Evolutionary conservation across 257 asterid species (phyloP).

Genomic region (Perilla frutescens): DNA sequence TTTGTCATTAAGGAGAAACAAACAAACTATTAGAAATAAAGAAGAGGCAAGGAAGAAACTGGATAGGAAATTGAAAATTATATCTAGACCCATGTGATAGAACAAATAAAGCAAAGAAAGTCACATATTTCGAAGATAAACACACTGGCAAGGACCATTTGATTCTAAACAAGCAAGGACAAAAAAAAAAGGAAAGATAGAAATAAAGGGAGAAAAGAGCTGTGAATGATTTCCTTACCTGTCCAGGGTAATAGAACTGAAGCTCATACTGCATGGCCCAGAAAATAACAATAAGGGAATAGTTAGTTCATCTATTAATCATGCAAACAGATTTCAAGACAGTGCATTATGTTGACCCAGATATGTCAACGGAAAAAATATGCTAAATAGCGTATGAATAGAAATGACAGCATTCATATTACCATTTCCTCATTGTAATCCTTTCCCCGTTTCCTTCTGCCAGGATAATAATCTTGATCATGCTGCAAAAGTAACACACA

Average conservation of each 20-base stretch:
- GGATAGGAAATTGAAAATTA: slow-evolving; percentile 5
- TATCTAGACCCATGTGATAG: not conserved
- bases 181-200: not conserved
- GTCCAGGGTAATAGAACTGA: slow-evolving; percentile 94
- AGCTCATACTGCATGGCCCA: slow-evolving; percentile 83
- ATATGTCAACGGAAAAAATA: not conserved
- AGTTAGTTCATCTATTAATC: slow-evolving; percentile 36
- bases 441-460: slow-evolving; percentile 95
- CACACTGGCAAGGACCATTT: not conserved
- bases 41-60: slow-evolving; percentile 7
- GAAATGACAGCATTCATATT: slow-evolving; percentile 29
- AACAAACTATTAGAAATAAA: not conserved
- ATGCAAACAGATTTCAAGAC: slow-evolving; percentile 9
- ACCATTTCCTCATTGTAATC: slow-evolving; percentile 93
- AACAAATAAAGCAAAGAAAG: not conserved
- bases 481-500: slow-evolving; percentile 51
- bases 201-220: not conserved
- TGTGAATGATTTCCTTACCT: slow-evolving; percentile 58
- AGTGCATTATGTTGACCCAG: slow-evolving; percentile 9
- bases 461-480: slow-evolving; percentile 96
- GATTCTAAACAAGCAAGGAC: not conserved
- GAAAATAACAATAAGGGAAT: slow-evolving; percentile 36
- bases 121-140: not conserved
- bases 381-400: not conserved
- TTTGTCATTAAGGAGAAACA: not conserved